Conservation (phyloP, 371 early-diverging fungal species). For the Actinomucor elegans region DNA sequence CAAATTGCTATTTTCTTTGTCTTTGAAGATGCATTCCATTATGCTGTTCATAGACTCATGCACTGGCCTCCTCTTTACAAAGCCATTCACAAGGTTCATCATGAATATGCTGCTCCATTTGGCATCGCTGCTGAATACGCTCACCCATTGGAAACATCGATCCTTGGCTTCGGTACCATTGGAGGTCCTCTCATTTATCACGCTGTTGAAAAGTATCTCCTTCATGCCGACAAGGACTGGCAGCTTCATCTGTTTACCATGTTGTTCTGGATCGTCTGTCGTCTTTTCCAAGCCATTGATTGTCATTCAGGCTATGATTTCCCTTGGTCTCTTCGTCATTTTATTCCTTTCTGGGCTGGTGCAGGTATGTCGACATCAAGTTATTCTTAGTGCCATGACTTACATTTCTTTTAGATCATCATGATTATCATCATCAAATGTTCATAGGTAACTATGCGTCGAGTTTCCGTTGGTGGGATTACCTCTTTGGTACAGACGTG, state of each 20-base stretch:
- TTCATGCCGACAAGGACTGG: slow-evolving; percentile 42
- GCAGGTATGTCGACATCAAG: too few species aligned
- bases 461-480: slow-evolving; percentile 85
- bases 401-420: too few species aligned
- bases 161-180: slow-evolving; percentile 78
- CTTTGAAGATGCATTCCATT: slow-evolving; percentile 85
- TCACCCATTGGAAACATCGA: slow-evolving; percentile 79
- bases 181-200: slow-evolving; percentile 71
- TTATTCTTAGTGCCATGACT: too few species aligned
- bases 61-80: slow-evolving; percentile 91
- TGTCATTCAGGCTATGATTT: slow-evolving; percentile 96
- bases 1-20: slow-evolving; percentile 80
- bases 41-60: slow-evolving; percentile 83
- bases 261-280: slow-evolving; percentile 78
- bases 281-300: slow-evolving; percentile 87
- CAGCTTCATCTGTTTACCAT: slow-evolving; percentile 80
- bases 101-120: slow-evolving; percentile 92
- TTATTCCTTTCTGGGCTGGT: slow-evolving; percentile 81
- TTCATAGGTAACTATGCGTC: slow-evolving; percentile 87
- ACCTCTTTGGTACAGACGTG: slow-evolving; percentile 77
- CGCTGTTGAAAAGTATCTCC: slow-evolving; percentile 1
- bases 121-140: slow-evolving; percentile 90
- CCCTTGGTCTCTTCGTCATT: slow-evolving; percentile 85
- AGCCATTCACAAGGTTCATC: slow-evolving; percentile 91
- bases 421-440: slow-evolving; percentile 83